Percentiles rank a stretch among this genome's conserved stretches.
Evolutionary conservation across 140 eudicot genomes (phyloP).

Genomic region (Anethum foeniculum): DNA sequence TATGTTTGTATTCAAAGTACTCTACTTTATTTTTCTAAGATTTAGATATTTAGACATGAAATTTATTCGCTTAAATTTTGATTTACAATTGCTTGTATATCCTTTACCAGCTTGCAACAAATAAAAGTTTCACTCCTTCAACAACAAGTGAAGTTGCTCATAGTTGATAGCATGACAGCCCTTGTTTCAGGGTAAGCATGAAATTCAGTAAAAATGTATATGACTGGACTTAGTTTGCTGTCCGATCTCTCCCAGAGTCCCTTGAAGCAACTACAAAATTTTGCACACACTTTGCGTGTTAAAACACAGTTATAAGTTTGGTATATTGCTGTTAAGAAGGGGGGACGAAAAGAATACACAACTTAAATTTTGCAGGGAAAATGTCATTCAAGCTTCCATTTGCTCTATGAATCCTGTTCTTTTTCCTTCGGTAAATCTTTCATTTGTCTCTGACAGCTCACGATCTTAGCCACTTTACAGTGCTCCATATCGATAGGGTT

Average conservation of each 20-base stretch:
- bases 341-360: background rate
- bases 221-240: background rate
- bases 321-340: background rate
- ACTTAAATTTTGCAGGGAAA: background rate
- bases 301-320: background rate
- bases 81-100: background rate
- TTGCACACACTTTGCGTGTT: background rate
- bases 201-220: background rate
- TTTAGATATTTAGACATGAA: background rate
- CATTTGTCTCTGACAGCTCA: background rate
- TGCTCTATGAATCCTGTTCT: background rate
- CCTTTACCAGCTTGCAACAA: constrained; percentile 63
- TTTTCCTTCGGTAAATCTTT: background rate
- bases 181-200: constrained; percentile 59
- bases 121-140: constrained; percentile 67
- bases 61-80: background rate
- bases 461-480: background rate
- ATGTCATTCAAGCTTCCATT: background rate
- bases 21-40: background rate
- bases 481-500: background rate
- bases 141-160: constrained; percentile 60
- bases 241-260: background rate
- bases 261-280: background rate
- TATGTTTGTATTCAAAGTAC: background rate
- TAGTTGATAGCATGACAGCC: constrained; percentile 89